Evolutionary conservation across 345 rosid genomes (phyloP).

Genomic region (Noccaea caerulescens): DNA sequence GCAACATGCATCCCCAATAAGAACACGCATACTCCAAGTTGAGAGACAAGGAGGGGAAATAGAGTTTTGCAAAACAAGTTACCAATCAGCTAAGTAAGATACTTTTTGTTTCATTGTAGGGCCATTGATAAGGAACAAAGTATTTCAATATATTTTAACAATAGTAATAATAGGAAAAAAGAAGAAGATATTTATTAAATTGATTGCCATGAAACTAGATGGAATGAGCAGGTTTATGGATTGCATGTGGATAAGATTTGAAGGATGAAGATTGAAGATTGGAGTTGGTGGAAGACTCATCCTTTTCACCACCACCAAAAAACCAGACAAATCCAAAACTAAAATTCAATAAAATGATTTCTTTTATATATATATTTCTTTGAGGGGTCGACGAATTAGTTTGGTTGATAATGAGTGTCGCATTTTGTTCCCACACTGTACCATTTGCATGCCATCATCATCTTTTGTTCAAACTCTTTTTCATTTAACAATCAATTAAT

Average conservation of each 20-base stretch:
- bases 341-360: slow-evolving; percentile 19
- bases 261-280: slow-evolving; percentile 41
- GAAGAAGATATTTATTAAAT: slow-evolving; percentile 3
- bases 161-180: background rate
- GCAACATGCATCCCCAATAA: slow-evolving; percentile 37
- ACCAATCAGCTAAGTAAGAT: slow-evolving; percentile 34
- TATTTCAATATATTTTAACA: slow-evolving; percentile 14
- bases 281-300: slow-evolving; percentile 56
- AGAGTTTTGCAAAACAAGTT: slow-evolving; percentile 48
- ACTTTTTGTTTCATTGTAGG: slow-evolving; percentile 17
- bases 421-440: slow-evolving; percentile 48
- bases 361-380: background rate
- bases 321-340: slow-evolving; percentile 17
- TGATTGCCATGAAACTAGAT: slow-evolving; percentile 27
- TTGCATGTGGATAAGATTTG: slow-evolving; percentile 49
- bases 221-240: slow-evolving; percentile 30
- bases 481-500: slow-evolving; percentile 3
- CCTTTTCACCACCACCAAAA: slow-evolving; percentile 46
- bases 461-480: slow-evolving; percentile 35
- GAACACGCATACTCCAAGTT: slow-evolving; percentile 49
- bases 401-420: slow-evolving; percentile 49
- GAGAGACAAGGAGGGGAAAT: slow-evolving; percentile 32
- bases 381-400: slow-evolving; percentile 36
- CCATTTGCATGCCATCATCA: slow-evolving; percentile 47
- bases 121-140: slow-evolving; percentile 25